These are phyloP conservation scores for Nicotiana sylvestris DNA, from an alignment of 257 asterid genomes.

Conservation along the genomic window DNA sequence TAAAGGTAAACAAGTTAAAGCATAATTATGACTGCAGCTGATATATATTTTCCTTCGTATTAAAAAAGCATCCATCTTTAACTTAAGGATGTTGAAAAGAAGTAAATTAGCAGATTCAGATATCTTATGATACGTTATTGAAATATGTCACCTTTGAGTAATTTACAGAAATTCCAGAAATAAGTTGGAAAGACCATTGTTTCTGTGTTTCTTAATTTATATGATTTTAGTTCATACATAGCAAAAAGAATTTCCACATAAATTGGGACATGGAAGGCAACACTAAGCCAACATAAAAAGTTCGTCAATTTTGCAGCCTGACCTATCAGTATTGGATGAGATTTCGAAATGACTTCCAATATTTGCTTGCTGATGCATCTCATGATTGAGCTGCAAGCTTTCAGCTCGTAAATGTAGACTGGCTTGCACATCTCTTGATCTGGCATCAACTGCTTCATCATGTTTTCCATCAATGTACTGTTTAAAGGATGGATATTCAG, in stretches of 20 bases:
- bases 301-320: slow-evolving; percentile 20
- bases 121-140: background rate
- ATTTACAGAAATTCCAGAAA: background rate
- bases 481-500: slow-evolving; percentile 41
- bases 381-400: slow-evolving; percentile 35
- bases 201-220: background rate
- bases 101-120: background rate
- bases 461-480: slow-evolving; percentile 42
- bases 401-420: slow-evolving; percentile 31
- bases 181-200: background rate
- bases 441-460: slow-evolving; percentile 34
- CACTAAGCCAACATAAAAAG: background rate
- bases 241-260: background rate
- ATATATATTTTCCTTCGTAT: background rate
- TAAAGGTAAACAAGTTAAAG: background rate
- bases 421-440: slow-evolving; percentile 49
- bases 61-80: background rate
- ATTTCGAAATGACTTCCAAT: slow-evolving; percentile 32
- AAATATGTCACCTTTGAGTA: background rate
- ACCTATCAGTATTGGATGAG: slow-evolving; percentile 50
- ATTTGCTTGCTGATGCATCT: slow-evolving; percentile 27
- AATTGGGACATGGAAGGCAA: background rate
- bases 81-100: background rate
- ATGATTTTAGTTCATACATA: background rate
- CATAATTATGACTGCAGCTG: background rate